Base-by-base conservation (phyloP, 768 basidiomycete species). In the Podaxis sp. region DNA sequence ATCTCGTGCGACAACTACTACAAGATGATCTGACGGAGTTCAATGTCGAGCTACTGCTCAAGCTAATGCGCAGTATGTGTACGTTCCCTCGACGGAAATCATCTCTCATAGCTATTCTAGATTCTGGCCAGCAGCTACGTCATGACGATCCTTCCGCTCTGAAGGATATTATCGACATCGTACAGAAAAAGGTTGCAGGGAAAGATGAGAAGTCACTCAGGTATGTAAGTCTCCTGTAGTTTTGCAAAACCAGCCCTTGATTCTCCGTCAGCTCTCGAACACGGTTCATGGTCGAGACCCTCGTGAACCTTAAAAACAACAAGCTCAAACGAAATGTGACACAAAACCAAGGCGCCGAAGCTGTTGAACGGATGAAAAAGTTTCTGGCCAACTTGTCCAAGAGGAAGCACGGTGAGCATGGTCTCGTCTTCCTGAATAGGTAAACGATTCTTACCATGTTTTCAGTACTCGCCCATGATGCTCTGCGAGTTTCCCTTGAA, bases 221-320 rank as follows among this genome's bases (percentile, higher is more conserved):
- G 89, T 90, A 67, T 6, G 69, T 59, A 15, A 9, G n/a, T 46
- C 12, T 22, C 27, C 19, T 24, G 4, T 17, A 19, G 29, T 12
- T 47, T n/a, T 12, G 15, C 8, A 17, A 25, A 19, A 8, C 27
- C 8, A 36, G 22, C 12, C 19, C 33, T 38, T 5, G 55, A 24
- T 58, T 24, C 36, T 11, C 37, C 37, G 5, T 53, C 17, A 97
- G 93, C 72, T 94, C 95, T 4, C 90, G 97, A 47, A 90, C 93
- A 11, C 85, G 86, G 17, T 98, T 98, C 76, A 97, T 98, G 96
- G 77, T 97, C 62, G 97, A 98, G 75, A 96, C 93, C 0, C 79
- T 99, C 33, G 85, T 83, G 4, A 94, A 96, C 72, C 82, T 98
- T 59, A 96, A 96, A 73, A 96, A 94, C 71, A 96, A 96, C 76